Conservation (phyloP, 2,329 filamentous ascomycete genomes). For the Paraconiothyrium sp. region DNA sequence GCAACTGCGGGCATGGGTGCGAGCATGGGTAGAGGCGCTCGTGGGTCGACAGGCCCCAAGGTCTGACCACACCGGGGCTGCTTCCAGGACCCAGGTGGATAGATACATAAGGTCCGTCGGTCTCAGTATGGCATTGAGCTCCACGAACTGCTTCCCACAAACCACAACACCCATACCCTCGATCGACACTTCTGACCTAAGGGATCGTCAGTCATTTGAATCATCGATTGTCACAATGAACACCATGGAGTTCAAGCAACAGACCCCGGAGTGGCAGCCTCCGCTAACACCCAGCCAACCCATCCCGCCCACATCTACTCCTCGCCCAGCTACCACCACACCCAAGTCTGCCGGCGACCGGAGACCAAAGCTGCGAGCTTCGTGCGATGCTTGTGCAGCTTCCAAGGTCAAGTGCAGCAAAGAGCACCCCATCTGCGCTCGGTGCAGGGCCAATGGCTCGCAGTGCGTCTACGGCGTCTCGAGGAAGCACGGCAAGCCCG, state of each 20-base stretch:
- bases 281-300: slow-evolving; percentile 24
- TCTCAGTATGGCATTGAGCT: slow-evolving; percentile 18
- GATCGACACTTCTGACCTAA: slow-evolving; percentile 15
- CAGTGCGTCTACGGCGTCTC: slow-evolving; percentile 47
- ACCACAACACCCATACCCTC: slow-evolving; percentile 1
- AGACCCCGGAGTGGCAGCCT: slow-evolving; percentile 34
- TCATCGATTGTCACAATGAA: slow-evolving; percentile 11
- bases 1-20: slow-evolving; percentile 15
- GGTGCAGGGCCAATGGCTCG: slow-evolving; percentile 39
- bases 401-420: slow-evolving; percentile 51
- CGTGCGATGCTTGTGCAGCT: slow-evolving; percentile 49
- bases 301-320: slow-evolving; percentile 19
- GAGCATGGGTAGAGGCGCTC: slow-evolving; percentile 8
- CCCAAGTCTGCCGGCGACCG: slow-evolving; percentile 31
- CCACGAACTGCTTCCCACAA: slow-evolving; percentile 7
- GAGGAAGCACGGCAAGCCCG: slow-evolving; percentile 48
- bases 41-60: slow-evolving; percentile 18
- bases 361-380: slow-evolving; percentile 45
- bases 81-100: slow-evolving; percentile 16
- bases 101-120: slow-evolving; percentile 30
- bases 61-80: slow-evolving; percentile 20
- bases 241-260: slow-evolving; percentile 36
- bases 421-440: slow-evolving; percentile 45
- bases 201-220: slow-evolving; percentile 13
- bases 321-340: slow-evolving; percentile 30